Base-by-base conservation (phyloP, 306 rosid genomes). In the Carpinus viminea region DNA sequence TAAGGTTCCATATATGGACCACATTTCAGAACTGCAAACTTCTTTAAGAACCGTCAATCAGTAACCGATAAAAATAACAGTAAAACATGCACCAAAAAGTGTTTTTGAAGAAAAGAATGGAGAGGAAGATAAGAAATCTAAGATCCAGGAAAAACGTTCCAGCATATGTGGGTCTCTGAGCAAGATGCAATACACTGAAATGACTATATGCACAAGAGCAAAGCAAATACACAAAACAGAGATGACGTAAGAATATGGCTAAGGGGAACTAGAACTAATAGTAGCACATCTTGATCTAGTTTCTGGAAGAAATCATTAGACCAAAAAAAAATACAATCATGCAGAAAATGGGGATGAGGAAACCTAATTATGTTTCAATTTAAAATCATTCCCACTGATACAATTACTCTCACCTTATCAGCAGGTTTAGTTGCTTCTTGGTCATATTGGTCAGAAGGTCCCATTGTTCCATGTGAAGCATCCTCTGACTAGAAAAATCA, bases 401-500 rank as follows among this genome's bases (percentile, higher is more conserved):
- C 46, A 45, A 24, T 65, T 6, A 54, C 2, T 8, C 68, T 28
- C 60, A 88, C 92, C 87, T 88, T 88, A 61, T 88, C 92, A 4
- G 68, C 45, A 7, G 85, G 85, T 85, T 78, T 86, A n/a, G 84
- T 82, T 72, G 81, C 75, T 79, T 82, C 87, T 68, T 79, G 87
- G 70, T 88, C 86, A 84, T 75, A 86, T 52, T 74, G 76, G 31
- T 77, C 77, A 13, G 85, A 59, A 70, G 82, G 74, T 76, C 84
- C 87, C 24, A 84, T 52, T 31, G 82, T 75, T 48, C 87, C 92
- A 13, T 74, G 84, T 1, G 90, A 88, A 76, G 85, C 65, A 72
- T 88, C 90, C 70, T 88, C 90, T 17, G 90, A 88, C 92, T 88
- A 60, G 62, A 68, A 3, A 79, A 48, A 61, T 5, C 15, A 5